phyloP scores from a whole-genome alignment of 306 rosid genomes.

The Lotus japonicus region DNA sequence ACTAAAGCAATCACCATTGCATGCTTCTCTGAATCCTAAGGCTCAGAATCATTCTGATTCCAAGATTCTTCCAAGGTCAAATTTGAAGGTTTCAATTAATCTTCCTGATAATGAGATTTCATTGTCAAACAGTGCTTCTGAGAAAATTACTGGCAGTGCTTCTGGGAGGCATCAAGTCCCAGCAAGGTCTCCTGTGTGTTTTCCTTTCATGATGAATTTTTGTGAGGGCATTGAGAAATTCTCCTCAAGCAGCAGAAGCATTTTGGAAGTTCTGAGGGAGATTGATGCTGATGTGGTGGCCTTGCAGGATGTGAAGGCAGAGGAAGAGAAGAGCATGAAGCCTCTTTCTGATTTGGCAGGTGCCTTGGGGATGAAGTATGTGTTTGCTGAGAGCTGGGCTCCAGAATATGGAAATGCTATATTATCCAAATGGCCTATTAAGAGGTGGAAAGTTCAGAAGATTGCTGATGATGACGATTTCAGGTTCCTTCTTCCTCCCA shows the following conservation, averaged over 20 bases:
- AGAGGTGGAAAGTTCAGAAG: slow-evolving; percentile 75
- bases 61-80: slow-evolving; percentile 36
- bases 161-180: slow-evolving; percentile 49
- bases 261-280: slow-evolving; percentile 70
- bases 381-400: slow-evolving; percentile 95
- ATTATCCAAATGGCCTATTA: slow-evolving; percentile 83
- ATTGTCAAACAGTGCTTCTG: slow-evolving; percentile 36
- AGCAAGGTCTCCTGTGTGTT: slow-evolving; percentile 73
- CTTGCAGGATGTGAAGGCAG: slow-evolving; percentile 83
- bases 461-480: slow-evolving; percentile 86
- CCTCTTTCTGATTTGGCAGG: slow-evolving; percentile 80
- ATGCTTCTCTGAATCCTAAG: slow-evolving; percentile 20
- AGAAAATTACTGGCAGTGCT: slow-evolving; percentile 28
- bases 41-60: slow-evolving; percentile 27
- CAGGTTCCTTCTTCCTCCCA: slow-evolving; percentile 35
- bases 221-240: slow-evolving; percentile 45
- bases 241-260: slow-evolving; percentile 48
- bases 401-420: slow-evolving; percentile 91
- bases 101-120: slow-evolving; percentile 87
- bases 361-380: slow-evolving; percentile 84
- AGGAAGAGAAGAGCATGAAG: slow-evolving; percentile 77
- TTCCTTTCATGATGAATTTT: slow-evolving; percentile 42
- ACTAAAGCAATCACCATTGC: slow-evolving; percentile 70
- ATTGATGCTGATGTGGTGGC: slow-evolving; percentile 75
- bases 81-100: slow-evolving; percentile 70